Evolutionary conservation across 2,329 filamentous ascomycete genomes (phyloP), one percentile per base, ranked within the genome.

Genomic region (Xylaria digitata): DNA sequence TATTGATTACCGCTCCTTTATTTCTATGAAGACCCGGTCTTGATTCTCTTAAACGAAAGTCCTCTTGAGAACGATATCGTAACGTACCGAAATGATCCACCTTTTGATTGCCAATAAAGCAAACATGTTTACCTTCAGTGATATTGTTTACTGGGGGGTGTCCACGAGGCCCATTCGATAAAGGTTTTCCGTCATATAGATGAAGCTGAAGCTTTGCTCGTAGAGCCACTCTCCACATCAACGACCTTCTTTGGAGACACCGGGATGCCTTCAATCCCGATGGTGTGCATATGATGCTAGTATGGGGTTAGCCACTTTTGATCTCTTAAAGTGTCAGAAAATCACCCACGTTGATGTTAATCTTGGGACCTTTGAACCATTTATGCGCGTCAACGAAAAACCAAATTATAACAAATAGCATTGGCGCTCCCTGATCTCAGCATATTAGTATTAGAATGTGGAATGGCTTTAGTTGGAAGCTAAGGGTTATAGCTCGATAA

Each of bases 361-460:
- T 86, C 80, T 88, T 90, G 0, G 90, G 89, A 0, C 90, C 90
- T 73, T 87, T 89, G 78, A 92, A 92, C 89, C 89, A 92, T 73
- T 86, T 89, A 55, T 82, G 82, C 9, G 89, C 89, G 70, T 85
- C 84, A 4, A 91, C 78, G 46, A 86, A 79, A 82, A 88, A 92
- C 87, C 89, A 92, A 15, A 89, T 77, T 2, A 83, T 78, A 4
- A 88, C 82, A 2, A 83, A 75, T 3, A 87, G 65, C 88, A 91
- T 91, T 0, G 87, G 86, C 2, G 80, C 88, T 5, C 88, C 89
- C 77, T 89, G 69, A 1, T 46, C 19, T 6, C 23, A 34, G 42
- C 8, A 42, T 54, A 34, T 67, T 52, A 61, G 48, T 42, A 61
- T 48, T 6, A 45, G 42, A 49, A 42, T 19, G 54, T 15, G n/a